Evolutionary conservation across 345 rosid species (phyloP).

Genomic region (Angophora floribunda): DNA sequence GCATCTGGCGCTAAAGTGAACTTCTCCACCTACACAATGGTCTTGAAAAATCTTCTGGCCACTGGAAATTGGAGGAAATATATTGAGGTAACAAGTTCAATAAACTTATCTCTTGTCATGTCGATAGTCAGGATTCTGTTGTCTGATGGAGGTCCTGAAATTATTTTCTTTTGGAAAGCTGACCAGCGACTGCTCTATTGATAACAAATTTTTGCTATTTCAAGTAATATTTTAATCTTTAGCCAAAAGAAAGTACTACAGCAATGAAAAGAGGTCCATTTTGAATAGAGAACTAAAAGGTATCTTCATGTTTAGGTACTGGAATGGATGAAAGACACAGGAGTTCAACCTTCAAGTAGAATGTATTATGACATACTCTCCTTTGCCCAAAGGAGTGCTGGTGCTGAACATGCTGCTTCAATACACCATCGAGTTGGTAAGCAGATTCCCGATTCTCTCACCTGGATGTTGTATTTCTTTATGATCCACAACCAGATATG

Average conservation of each 20-base stretch:
- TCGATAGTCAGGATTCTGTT: neutral
- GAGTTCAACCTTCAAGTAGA: slow-evolving; percentile 52
- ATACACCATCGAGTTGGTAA: slow-evolving; percentile 57
- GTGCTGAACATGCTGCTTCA: slow-evolving; percentile 44
- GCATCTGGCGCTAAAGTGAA: slow-evolving; percentile 50
- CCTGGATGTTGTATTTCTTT: neutral
- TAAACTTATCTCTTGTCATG: neutral
- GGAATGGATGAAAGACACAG: slow-evolving; percentile 80
- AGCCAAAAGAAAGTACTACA: neutral
- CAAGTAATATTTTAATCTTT: neutral
- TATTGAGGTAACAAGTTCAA: slow-evolving; percentile 48
- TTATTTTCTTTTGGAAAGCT: neutral
- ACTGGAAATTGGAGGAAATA: slow-evolving; percentile 92
- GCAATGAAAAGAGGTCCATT: neutral
- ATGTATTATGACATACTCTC: slow-evolving; percentile 59
- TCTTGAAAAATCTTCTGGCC: slow-evolving; percentile 70
- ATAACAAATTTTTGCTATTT: neutral
- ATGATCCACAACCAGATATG: neutral
- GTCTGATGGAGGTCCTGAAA: neutral
- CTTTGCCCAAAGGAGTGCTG: slow-evolving; percentile 58
- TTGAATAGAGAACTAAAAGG: neutral
- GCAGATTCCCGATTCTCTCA: slow-evolving; percentile 4
- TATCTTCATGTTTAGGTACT: slow-evolving; percentile 36
- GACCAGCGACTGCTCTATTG: neutral
- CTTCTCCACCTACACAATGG: slow-evolving; percentile 43